Conservation (phyloP, 495 filamentous ascomycete species). For the Rhypophila decipiens region DNA sequence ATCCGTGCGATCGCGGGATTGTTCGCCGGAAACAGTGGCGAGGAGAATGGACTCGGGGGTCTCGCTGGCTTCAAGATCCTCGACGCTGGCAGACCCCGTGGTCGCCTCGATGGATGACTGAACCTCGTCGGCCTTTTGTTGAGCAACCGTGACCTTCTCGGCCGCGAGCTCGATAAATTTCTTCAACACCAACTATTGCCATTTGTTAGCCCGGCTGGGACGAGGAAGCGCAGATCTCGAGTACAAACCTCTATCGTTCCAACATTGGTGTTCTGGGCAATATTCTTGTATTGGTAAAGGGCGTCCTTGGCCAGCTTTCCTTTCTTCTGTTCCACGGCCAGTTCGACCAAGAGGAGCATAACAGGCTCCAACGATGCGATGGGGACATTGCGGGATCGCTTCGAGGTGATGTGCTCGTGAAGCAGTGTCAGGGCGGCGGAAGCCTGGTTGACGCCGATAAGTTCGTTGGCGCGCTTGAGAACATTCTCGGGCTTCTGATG, state of each 20-base stretch:
- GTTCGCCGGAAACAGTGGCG: constrained; percentile 95
- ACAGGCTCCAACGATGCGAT: constrained; percentile 96
- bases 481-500: constrained; percentile 99
- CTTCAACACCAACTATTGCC: constrained; percentile 72
- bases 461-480: constrained; percentile 95
- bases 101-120: constrained; percentile 81
- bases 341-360: constrained; percentile 95
- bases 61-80: constrained; percentile 94
- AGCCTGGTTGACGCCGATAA: constrained; percentile 93
- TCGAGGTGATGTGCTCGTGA: constrained; percentile 98
- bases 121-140: constrained; percentile 91
- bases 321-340: constrained; percentile 93
- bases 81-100: constrained; percentile 57
- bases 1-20: constrained; percentile 93
- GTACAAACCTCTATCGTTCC: constrained; percentile 83
- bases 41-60: constrained; percentile 97
- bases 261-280: constrained; percentile 97
- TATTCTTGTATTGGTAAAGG: constrained; percentile 99
- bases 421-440: constrained; percentile 87
- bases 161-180: constrained; percentile 97
- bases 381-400: constrained; percentile 93
- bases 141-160: constrained; percentile 90
- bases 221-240: no score
- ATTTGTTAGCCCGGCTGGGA: constrained; percentile 18
- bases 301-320: constrained; percentile 98